A percentile compares a stretch with the other conserved stretches of the same genome.
Conservation (phyloP, 2,329 filamentous ascomycete genomes). For the Pleomassaria siparia region DNA sequence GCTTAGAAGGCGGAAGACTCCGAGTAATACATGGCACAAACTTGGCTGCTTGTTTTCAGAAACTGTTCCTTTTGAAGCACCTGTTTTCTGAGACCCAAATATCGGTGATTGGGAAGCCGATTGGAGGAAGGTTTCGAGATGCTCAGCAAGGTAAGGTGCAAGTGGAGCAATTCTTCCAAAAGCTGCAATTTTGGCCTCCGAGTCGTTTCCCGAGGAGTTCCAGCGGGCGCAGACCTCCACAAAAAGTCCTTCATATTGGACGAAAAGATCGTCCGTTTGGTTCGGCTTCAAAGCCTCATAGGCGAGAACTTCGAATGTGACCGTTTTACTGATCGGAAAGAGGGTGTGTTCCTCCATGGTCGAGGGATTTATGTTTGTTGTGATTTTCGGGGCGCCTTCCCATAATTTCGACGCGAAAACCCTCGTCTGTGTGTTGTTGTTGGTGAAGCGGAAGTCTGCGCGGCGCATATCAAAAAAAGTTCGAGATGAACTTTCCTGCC, state of each 20-base stretch:
- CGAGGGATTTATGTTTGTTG: slow-evolving; percentile 11
- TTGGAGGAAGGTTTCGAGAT: slow-evolving; percentile 59
- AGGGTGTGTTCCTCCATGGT: slow-evolving; percentile 21
- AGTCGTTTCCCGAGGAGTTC: slow-evolving; percentile 53
- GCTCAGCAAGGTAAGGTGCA: slow-evolving; percentile 75
- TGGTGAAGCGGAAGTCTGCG: neutral
- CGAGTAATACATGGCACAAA: slow-evolving; percentile 54
- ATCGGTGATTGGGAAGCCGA: slow-evolving; percentile 29
- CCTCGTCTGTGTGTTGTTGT: slow-evolving; percentile 5
- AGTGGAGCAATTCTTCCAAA: slow-evolving; percentile 81
- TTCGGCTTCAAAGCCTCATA: slow-evolving; percentile 58
- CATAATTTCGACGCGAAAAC: slow-evolving; percentile 38
- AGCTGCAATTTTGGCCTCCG: slow-evolving; percentile 58
- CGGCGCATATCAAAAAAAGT: slow-evolving; percentile 16
- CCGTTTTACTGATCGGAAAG: slow-evolving; percentile 24
- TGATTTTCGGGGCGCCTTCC: slow-evolving; percentile 33
- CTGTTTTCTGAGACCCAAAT: slow-evolving; percentile 15
- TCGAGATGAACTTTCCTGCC: slow-evolving; percentile 15
- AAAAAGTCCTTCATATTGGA: slow-evolving; percentile 72
- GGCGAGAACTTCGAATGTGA: slow-evolving; percentile 31
- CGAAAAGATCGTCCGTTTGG: slow-evolving; percentile 73
- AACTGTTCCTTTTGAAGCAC: neutral
- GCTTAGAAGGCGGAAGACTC: slow-evolving; percentile 76
- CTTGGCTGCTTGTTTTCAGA: slow-evolving; percentile 21
- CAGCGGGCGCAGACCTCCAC: slow-evolving; percentile 83